Evolutionary conservation across 208 protist species (phyloP), one percentile per base, ranked within the genome.

Genomic region (Crithidia sp.): DNA sequence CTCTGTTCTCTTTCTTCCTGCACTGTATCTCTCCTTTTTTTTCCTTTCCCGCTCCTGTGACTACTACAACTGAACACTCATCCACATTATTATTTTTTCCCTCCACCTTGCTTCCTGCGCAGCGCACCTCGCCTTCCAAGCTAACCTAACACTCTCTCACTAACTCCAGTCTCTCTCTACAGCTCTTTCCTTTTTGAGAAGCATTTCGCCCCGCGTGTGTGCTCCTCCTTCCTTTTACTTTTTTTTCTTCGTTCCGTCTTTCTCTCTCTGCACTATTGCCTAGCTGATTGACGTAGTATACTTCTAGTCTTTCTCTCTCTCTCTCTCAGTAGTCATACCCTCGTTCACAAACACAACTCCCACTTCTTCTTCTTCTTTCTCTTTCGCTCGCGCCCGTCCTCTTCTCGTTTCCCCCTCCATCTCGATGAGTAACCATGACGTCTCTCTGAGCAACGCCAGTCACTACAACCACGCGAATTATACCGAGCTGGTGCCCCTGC

Each of bases 381-480:
- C 16, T 36, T 54, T 52, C n/a, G n/a, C 19, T 45, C 41, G 7
- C 45, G 6, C 44, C 19, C 19, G 13, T 19, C 39, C 36, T 55
- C 62, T 3, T 41, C 14, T 12, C 17, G 12, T 65, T 59, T 52
- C 37, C 14, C 43, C 37, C 14, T 43, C 40, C 17, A 76, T 60
- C 53, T 79, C 67, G 71, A 82, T 85, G 81, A 76, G 77, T 76
- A 57, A 71, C 67, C 63, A 67, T 55, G 67, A 78, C 56, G 67
- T 54, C 61, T 16, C 39, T 36, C 64, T 87, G 14, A 84, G 83
- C 75, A 80, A 84, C 44, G 83, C 75, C 60, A 79, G 61, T 37
- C 83, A 65, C 68, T 87, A 87, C 65, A 71, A 68, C 43, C 36
- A 82, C 47, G 50, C 28, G 8, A 69, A 77, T 14, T 85, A 82